Conservation (phyloP, 441 rosid genomes). For the Populus tomentosa region DNA sequence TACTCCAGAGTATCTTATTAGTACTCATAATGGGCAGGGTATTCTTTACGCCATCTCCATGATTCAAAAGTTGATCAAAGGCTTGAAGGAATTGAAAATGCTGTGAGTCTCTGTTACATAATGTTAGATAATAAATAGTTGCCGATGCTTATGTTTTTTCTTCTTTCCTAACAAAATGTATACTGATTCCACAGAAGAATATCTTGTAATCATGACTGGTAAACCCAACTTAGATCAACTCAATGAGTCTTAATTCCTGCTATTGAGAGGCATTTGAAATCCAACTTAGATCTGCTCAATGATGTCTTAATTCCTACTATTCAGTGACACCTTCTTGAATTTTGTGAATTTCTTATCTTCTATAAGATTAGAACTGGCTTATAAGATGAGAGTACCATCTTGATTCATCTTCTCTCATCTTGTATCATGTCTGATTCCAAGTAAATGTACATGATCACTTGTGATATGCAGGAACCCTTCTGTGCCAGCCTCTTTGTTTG, state of each 20-base stretch:
- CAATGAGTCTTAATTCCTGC: neutral
- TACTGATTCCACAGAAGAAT: neutral
- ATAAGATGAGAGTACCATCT: neutral
- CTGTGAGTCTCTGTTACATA: conserved; percentile 49
- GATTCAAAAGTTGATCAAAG: conserved; percentile 69
- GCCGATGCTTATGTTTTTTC: neutral
- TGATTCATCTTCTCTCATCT: neutral
- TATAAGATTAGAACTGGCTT: neutral
- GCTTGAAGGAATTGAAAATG: conserved; percentile 85
- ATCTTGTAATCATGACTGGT: neutral
- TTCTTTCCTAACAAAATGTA: neutral
- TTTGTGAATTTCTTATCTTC: neutral
- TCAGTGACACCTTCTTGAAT: neutral
- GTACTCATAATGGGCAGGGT: conserved; percentile 49
- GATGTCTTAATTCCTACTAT: neutral
- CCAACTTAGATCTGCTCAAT: neutral
- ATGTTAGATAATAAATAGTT: neutral
- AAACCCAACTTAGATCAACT: neutral
- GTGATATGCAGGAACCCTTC: neutral
- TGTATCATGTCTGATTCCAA: neutral
- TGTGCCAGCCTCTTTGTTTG: neutral
- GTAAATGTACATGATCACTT: neutral
- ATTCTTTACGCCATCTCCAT: conserved; percentile 63
- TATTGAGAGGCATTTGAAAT: neutral
- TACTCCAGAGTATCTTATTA: conserved; percentile 8